Evolutionary conservation across 2,329 filamentous ascomycete genomes (phyloP).

Genomic region (Pseudocercospora fuligena): DNA sequence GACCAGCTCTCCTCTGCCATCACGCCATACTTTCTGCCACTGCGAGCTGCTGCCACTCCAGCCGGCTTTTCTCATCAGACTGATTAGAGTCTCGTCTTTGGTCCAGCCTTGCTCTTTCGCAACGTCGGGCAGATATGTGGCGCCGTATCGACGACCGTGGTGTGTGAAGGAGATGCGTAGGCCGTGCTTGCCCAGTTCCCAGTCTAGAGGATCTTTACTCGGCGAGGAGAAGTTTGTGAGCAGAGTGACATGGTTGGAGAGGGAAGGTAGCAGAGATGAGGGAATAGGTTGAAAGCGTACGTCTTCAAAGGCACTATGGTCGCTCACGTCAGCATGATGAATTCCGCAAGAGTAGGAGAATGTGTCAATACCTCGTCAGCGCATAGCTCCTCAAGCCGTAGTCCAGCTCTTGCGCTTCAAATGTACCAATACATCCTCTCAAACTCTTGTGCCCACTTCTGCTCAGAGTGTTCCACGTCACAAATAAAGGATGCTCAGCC

Average conservation of each 20-base stretch:
- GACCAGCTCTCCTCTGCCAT: constrained; percentile 73
- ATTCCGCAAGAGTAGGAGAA: too few relatives aligned
- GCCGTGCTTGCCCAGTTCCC: constrained; percentile 85
- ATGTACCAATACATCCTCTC: constrained; percentile 95
- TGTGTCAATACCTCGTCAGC: constrained; percentile 67
- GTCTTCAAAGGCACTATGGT: constrained; percentile 64
- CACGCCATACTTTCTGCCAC: constrained; percentile 68
- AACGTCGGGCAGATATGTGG: constrained; percentile 92
- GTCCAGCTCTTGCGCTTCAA: constrained; percentile 75
- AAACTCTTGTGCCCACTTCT: constrained; percentile 67
- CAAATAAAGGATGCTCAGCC: constrained; percentile 73
- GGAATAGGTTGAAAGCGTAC: constrained; percentile 65
- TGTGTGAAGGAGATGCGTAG: constrained; percentile 84
- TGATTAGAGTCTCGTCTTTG: constrained; percentile 87
- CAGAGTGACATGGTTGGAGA: constrained; percentile 74
- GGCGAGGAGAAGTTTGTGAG: constrained; percentile 69
- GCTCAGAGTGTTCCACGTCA: constrained; percentile 87
- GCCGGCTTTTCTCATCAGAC: constrained; percentile 91
- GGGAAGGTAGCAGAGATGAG: constrained; percentile 69
- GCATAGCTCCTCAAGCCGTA: constrained; percentile 79
- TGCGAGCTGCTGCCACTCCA: constrained; percentile 67
- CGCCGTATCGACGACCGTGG: constrained; percentile 73
- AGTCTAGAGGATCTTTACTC: constrained; percentile 72
- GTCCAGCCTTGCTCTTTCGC: constrained; percentile 92
- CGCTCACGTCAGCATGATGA: background rate